These are phyloP conservation scores for Porphyridium purpureum DNA, from an alignment of 23 red algal species.

Conservation along the genomic window DNA sequence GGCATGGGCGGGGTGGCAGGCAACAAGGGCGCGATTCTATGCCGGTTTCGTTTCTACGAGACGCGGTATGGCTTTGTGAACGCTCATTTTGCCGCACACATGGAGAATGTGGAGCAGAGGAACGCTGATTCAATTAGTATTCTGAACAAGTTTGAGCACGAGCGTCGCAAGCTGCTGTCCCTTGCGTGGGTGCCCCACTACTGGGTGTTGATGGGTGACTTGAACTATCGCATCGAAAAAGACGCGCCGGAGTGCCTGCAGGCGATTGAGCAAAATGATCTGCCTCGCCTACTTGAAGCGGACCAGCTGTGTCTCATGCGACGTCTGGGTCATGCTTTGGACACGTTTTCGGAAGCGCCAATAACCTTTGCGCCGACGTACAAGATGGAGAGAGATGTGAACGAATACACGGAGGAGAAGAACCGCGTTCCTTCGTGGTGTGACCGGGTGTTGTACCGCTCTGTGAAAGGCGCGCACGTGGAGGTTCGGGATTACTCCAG, in stretches of 20 bases:
- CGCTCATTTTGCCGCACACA: conserved; percentile 53
- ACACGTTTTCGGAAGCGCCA: conserved; percentile 50
- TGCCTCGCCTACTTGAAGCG: conserved; percentile 19
- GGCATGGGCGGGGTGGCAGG: no score
- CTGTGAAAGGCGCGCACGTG: no score
- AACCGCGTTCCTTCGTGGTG: conserved; percentile 63
- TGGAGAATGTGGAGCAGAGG: conserved; percentile 31
- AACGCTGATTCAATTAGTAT: no score
- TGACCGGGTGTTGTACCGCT: conserved; percentile 50
- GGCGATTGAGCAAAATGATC: conserved; percentile 21
- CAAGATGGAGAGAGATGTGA: conserved; percentile 39
- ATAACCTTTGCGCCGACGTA: conserved; percentile 82
- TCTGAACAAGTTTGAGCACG: conserved; percentile 31
- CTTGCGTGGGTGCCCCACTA: no score
- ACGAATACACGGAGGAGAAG: conserved; percentile 31
- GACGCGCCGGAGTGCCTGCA: conserved; percentile 38
- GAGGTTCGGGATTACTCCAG: no score
- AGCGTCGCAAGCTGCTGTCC: conserved; percentile 18
- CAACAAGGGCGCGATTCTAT: conserved; percentile 53
- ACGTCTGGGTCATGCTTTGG: conserved; percentile 38
- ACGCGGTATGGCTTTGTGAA: conserved; percentile 47
- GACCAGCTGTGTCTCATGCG: conserved; percentile 56
- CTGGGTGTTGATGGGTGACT: conserved; percentile 85
- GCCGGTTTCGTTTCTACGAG: conserved; percentile 32
- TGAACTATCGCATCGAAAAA: conserved; percentile 82